These are phyloP conservation scores for Mycosphaerella sp. DNA, from an alignment of 2,329 filamentous ascomycete species.

Conservation along the genomic window DNA sequence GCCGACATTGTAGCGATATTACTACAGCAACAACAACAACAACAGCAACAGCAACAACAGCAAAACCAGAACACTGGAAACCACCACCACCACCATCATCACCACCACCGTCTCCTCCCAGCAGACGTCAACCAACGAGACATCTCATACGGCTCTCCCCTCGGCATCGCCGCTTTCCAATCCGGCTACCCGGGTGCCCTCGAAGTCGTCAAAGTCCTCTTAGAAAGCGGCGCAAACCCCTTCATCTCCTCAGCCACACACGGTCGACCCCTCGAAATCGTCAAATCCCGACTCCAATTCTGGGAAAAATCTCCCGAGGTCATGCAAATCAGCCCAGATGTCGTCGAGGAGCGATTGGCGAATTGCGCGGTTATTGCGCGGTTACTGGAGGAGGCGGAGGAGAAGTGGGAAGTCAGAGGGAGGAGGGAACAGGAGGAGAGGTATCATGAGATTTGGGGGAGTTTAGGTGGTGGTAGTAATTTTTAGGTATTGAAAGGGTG, in stretches of 20 bases:
- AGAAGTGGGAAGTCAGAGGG: conserved; percentile 1
- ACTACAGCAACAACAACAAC: conserved; percentile 11
- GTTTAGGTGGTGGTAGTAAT: background rate
- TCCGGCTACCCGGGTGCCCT: conserved; percentile 21
- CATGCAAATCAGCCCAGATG: conserved; percentile 9
- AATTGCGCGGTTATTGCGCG: conserved; percentile 19
- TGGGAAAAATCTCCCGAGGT: conserved; percentile 10
- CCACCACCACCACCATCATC: too few species aligned
- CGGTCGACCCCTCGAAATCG: conserved; percentile 5
- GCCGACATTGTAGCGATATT: conserved; percentile 24
- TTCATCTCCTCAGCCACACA: conserved; percentile 1
- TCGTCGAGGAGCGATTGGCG: conserved; percentile 14
- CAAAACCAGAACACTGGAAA: too few species aligned
- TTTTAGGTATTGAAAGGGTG: too few species aligned
- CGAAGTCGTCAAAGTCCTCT: conserved; percentile 29
- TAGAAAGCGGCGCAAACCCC: conserved; percentile 15
- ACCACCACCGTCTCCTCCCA: background rate
- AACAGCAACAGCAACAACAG: too few species aligned
- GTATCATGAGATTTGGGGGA: background rate
- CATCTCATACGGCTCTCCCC: conserved; percentile 24
- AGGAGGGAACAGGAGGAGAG: conserved; percentile 2
- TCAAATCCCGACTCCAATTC: conserved; percentile 6
- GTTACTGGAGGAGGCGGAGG: conserved; percentile 15
- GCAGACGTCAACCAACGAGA: conserved; percentile 23
- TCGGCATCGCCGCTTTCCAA: conserved; percentile 28